Percentiles rank a stretch among this genome's conserved stretches.
phyloP scores from a whole-genome alignment of 129 eudicot genomes.

The Sambucus nigra region DNA sequence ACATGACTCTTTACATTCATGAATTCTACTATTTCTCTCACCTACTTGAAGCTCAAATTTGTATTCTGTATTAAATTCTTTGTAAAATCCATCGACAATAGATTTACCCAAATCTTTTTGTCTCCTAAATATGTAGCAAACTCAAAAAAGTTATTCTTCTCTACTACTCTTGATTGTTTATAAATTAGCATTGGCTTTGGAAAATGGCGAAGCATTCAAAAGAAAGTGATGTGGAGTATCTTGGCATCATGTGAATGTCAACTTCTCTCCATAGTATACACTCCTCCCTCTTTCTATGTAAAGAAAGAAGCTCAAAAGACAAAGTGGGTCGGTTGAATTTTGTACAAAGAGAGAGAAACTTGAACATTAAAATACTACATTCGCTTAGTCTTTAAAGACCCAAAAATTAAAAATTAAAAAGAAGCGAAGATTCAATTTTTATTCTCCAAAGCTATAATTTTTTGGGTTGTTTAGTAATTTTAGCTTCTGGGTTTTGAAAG shows the following conservation, averaged over 20 bases:
- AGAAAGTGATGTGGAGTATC: slow-evolving; percentile 37
- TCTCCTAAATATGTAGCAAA: no score
- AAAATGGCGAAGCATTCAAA: slow-evolving; percentile 32
- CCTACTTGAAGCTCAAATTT: no score
- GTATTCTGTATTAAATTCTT: no score
- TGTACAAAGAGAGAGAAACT: slow-evolving; percentile 10
- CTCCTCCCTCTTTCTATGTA: slow-evolving; percentile 7
- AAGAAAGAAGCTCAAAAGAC: slow-evolving; percentile 1
- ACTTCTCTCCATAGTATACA: slow-evolving; percentile 18
- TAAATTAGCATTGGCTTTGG: slow-evolving; percentile 36
- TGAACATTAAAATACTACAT: no score
- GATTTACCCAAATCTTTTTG: no score
- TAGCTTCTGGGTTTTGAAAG: slow-evolving; percentile 19
- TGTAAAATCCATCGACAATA: no score
- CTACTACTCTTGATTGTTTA: no score
- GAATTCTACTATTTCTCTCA: no score
- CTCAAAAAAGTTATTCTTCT: no score
- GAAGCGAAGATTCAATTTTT: not conserved
- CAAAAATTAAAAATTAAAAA: no score
- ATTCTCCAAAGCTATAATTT: not conserved
- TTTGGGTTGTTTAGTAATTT: not conserved
- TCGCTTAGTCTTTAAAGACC: not conserved
- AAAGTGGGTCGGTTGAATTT: slow-evolving; percentile 13
- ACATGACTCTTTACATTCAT: no score
- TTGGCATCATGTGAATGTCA: slow-evolving; percentile 43